Base-by-base conservation (phyloP, 139 green algal species). In the Picochlorum sp. region DNA sequence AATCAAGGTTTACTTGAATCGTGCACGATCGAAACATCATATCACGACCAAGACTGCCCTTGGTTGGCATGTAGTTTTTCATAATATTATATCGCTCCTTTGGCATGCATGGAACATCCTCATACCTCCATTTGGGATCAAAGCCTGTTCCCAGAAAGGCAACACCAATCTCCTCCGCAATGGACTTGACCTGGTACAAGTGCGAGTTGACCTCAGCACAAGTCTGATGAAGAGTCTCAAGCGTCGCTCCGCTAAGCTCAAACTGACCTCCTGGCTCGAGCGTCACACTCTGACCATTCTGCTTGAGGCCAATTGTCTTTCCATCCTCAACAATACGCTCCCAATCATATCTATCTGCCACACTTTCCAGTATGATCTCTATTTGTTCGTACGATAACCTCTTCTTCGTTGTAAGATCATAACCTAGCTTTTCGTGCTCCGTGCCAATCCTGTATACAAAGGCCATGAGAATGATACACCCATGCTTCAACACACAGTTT, bases 21-120 rank as follows among this genome's bases (percentile, higher is more conserved):
- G 94, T 99, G 75, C 85, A 96, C 2, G 89, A 96, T 14, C 94
- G 77, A 76, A 98, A 96, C 94, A 99, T 99, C 94, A 99, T 99
- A 78, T 99, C 94, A 45, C 90, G 81, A 0, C 94, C 94, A 60
- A 95, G 77, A 15, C 49, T 84, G 37, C 94, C 94, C 0, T 86
- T 78, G 7, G 71, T 96, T n/a, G 90, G 89, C 90, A 97, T 96
- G 84, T 97, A 96, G 3, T 73, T 68, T 23, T 69, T 62, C 81
- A 90, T 92, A 71, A 90, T 88, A 60, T 74, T 74, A 67, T 86
- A 89, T 45, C 77, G 71, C 37, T 77, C 80, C 74, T 98, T 98
- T 45, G 94, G 93, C 93, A 98, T 98, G 44, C 91, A 81, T 15
- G 94, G 88, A 51, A 95, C 83, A 8, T 99, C 82, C 18, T 82